Evolutionary conservation across 306 rosid species (phyloP), one percentile per base, ranked within the genome.

Genomic region (Dalbergia oliveri): DNA sequence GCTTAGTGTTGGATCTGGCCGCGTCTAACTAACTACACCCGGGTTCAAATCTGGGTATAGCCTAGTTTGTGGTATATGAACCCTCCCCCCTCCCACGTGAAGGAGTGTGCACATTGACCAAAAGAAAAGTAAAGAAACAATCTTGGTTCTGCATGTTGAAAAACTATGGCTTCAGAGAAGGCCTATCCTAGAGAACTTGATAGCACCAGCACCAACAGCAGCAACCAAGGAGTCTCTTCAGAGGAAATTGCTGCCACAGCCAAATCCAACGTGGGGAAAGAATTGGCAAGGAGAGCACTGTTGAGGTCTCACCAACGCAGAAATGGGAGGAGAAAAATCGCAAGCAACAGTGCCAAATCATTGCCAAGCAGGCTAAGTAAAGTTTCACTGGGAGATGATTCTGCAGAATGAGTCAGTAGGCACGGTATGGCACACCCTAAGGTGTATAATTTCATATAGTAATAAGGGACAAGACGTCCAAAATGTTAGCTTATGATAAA

Each of bases 321-420:
- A 67, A 85, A 69, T 26, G 84, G 85, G 16, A 84, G 84, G 65
- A 86, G 83, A 77, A 85, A 82, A 77, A 13, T 6, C 33, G 59
- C 79, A n/a, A 82, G 44, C 69, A 82, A 74, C 75, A 64, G 57
- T 67, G 64, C 39, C 15, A 88, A 86, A 64, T 81, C 83, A 19
- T 83, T 88, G 54, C 97, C 93, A 5, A 90, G 97, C 82, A 90
- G 98, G 79, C 77, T 91, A 9, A 93, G 97, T 84, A 90, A 87
- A 75, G 94, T 90, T 83, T 90, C 94, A 15, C 62, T 90, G 73
- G 89, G 85, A 82, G 94, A 91, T 53, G 90, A 88, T 73, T 86
- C 91, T 71, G 74, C 81, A 5, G 85, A 85, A 64, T 85, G 69
- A 86, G 50, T 73, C 54, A 34, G 31, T 76, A 65, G 86, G 79